Evolutionary conservation across 129 eudicot genomes (phyloP), one percentile per base, ranked within the genome.

Genomic region (Arctium minus): DNA sequence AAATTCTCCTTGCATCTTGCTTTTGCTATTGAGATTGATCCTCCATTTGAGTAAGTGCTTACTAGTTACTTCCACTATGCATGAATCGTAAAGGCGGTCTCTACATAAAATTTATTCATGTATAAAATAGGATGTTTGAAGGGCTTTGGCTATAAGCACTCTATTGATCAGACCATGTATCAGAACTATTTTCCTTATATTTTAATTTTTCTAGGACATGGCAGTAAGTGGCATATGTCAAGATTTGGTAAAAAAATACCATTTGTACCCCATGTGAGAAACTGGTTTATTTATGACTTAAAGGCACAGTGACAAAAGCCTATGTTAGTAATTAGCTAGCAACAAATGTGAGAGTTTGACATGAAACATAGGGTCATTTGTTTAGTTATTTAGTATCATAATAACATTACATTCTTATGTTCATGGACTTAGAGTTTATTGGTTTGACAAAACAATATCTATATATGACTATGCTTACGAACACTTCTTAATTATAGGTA

Each of bases 41-140:
- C 96, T 85, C 97, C 97, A 12, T 94, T 92, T 86, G 96, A 90
- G 98, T 88, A 92, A 90, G 97, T 90, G 31, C 82, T 78, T 84
- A n/a, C 68, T n/a, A 15, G 64, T 53, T 22, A 73, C 31, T 72
- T 78, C 46, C 17, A 56, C 18, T 81, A 72, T 80, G 72, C 78
- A 72, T 80, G 38, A 71, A 46, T 72, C 73, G 6, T 74, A 12
- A 30, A 75, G 56, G 37, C 33, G 70, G 78, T 35, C 10, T 44
- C 5, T 18, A 13, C 46, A 62, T 42, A 64, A 40, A 73, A 1
- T 50, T 70, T 7, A 50, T 70, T 10, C 27, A 22, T 22, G 27
- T 9, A 9, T 79, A 7, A 38, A 79, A 80, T 48, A 80, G 32
- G 27, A 22, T 35, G 48, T 33, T 50, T 32, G 40, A 72, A 62